Conservation (phyloP, 2,329 filamentous ascomycete genomes). For the Calycina herbarum region DNA sequence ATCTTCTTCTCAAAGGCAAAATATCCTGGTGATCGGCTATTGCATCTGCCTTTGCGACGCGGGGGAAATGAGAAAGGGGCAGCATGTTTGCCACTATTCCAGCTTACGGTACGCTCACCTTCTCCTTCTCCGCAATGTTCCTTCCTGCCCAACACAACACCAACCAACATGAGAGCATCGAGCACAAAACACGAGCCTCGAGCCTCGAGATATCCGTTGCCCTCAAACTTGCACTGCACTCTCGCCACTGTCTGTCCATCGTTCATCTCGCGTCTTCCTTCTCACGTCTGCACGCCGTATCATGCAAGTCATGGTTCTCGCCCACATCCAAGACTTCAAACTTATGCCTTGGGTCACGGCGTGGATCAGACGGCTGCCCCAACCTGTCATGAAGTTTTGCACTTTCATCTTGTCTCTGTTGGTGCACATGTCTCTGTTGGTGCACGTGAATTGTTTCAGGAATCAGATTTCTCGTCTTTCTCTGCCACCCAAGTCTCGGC, state of each 20-base stretch:
- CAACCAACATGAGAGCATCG: not conserved
- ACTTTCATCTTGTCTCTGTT: not conserved
- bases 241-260: not conserved
- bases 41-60: not conserved
- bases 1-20: not conserved
- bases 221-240: not conserved
- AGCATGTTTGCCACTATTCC: conserved; percentile 12
- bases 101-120: conserved; percentile 6
- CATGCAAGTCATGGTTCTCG: conserved; percentile 12
- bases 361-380: conserved; percentile 17
- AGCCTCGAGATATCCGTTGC: not conserved
- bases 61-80: conserved; percentile 2
- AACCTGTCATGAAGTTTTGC: conserved; percentile 3
- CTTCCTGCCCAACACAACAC: not conserved
- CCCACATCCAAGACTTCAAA: conserved; percentile 11
- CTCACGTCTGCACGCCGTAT: not conserved
- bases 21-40: not conserved
- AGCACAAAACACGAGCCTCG: not conserved
- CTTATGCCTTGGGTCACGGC: conserved; percentile 17
- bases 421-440: conserved; percentile 5
- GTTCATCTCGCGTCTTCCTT: not conserved
- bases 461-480: conserved; percentile 3
- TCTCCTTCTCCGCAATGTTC: not conserved
- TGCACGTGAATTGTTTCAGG: conserved; percentile 18
- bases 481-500: conserved; percentile 8